Evolutionary conservation across 805 yeast genomes (phyloP).

Genomic region (Monosporozyma siamensis): DNA sequence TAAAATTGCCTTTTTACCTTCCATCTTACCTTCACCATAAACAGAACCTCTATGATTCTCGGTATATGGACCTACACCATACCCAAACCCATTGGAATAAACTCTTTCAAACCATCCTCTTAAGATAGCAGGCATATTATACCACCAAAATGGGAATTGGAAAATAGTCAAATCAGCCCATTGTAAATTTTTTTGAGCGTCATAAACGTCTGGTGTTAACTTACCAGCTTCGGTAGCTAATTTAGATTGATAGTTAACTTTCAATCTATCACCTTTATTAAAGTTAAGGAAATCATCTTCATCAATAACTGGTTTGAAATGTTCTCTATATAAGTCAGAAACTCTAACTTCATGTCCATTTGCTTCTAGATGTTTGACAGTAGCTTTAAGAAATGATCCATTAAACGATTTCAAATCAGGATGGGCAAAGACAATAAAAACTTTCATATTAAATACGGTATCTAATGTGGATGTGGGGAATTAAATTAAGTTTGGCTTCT

Average conservation of each 20-base stretch:
- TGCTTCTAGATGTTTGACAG: conserved; percentile 9
- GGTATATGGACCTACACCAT: conserved; percentile 14
- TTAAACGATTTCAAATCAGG: conserved; percentile 19
- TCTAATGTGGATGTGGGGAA: too few species aligned
- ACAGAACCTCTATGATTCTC: conserved; percentile 10
- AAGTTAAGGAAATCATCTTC: conserved; percentile 13
- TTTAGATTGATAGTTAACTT: conserved; percentile 9
- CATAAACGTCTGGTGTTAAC: conserved; percentile 17
- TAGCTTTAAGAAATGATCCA: conserved; percentile 12
- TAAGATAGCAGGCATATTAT: conserved; percentile 21
- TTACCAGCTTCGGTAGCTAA: conserved; percentile 6
- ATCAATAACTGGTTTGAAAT: conserved; percentile 17
- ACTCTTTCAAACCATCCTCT: conserved; percentile 26
- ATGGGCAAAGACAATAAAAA: conserved; percentile 20
- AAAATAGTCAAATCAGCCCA: conserved; percentile 22
- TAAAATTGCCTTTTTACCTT: conserved; percentile 16
- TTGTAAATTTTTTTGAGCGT: conserved; percentile 19
- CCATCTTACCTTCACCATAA: conserved; percentile 19
- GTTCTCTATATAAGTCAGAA: conserved; percentile 17
- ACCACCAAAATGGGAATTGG: conserved; percentile 25
- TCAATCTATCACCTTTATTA: conserved; percentile 7
- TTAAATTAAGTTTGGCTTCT: too few species aligned
- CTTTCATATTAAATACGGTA: conserved; percentile 6
- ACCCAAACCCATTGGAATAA: conserved; percentile 16
- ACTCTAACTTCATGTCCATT: conserved; percentile 21